Evolutionary conservation across 148 eudicot species (phyloP), one percentile per base, ranked within the genome.

Genomic region (Persicaria tinctoria): DNA sequence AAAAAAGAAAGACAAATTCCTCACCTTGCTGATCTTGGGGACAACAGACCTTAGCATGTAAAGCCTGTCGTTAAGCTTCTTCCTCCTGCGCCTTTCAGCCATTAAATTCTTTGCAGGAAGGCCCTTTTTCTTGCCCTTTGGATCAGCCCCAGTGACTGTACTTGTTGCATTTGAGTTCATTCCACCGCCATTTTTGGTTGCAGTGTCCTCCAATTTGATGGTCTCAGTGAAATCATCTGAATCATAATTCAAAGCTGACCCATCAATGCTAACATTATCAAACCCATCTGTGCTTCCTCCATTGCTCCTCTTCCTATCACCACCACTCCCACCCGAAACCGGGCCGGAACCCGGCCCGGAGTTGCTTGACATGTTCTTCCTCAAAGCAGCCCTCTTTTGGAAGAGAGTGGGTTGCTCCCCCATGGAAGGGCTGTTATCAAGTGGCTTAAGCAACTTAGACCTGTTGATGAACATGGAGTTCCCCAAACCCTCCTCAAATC

Each of bases 41-140:
- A 90, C 91, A 70, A 90, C 88, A 63, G 94, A 88, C 60, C 94
- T 84, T 66, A 90, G 91, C 91, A 88, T 82, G 73, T 87, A 90
- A 60, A 90, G 88, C 54, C 94, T 84, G 62, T 90, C 94, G 78
- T 90, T 90, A 32, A 90, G 88, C 87, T 90, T 90, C 88, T 90
- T 90, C 76, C 94, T 83, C 79, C 95, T 44, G 14, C 91, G 82
- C 69, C 90, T 82, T 76, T 90, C 95, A 6, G 95, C 91, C 91
- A 90, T 86, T 68, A 90, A 76, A 81, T 90, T 90, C 79, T 90
- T 90, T 1, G 94, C 94, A 20, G 94, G 94, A 73, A 86, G 66
- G 41, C 91, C 88, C 74, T 87, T 87, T 78, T 85, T 85, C 79
- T 86, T 90, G 60, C 89, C 89, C 79, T 84, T 84, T 9, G 68